phyloP scores from a whole-genome alignment of 495 filamentous ascomycete species.

The Lepraria neglecta region DNA sequence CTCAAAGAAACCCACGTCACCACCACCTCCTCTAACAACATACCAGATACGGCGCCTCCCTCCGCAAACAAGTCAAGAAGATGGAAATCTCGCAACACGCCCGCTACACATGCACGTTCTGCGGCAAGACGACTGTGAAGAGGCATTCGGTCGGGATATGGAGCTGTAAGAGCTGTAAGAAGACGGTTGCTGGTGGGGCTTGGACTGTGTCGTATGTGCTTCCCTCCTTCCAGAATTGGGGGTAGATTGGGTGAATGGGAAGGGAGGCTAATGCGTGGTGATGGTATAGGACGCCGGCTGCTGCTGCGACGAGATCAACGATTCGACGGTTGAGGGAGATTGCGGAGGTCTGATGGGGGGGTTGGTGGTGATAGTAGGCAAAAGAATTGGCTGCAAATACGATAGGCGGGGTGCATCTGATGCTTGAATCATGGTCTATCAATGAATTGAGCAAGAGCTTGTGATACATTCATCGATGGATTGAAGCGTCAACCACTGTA shows the following conservation, averaged over 20 bases:
- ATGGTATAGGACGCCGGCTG: slow-evolving; percentile 74
- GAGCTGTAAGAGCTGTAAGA: slow-evolving; percentile 88
- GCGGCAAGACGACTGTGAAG: slow-evolving; percentile 93
- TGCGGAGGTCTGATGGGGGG: slow-evolving; percentile 70
- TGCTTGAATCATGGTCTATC: background rate
- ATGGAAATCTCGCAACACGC: slow-evolving; percentile 98
- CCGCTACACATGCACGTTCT: slow-evolving; percentile 88
- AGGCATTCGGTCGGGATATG: slow-evolving; percentile 91
- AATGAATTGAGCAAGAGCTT: background rate
- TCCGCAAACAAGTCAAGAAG: slow-evolving; percentile 99
- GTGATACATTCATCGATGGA: background rate
- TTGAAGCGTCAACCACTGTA: background rate
- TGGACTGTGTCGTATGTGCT: slow-evolving; percentile 89
- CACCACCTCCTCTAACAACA: slow-evolving; percentile 11
- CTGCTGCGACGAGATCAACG: slow-evolving; percentile 92
- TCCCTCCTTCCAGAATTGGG: slow-evolving; percentile 1
- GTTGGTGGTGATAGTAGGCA: background rate
- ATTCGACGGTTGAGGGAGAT: slow-evolving; percentile 97
- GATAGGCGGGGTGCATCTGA: background rate
- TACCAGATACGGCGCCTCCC: slow-evolving; percentile 90
- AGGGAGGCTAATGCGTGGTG: slow-evolving; percentile 28
- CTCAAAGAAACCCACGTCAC: background rate
- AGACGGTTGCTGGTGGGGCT: slow-evolving; percentile 92
- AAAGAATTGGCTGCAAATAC: background rate
- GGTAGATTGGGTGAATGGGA: slow-evolving; percentile 14